phyloP scores from a whole-genome alignment of 768 basidiomycete genomes.

The Mycena vulgaris region DNA sequence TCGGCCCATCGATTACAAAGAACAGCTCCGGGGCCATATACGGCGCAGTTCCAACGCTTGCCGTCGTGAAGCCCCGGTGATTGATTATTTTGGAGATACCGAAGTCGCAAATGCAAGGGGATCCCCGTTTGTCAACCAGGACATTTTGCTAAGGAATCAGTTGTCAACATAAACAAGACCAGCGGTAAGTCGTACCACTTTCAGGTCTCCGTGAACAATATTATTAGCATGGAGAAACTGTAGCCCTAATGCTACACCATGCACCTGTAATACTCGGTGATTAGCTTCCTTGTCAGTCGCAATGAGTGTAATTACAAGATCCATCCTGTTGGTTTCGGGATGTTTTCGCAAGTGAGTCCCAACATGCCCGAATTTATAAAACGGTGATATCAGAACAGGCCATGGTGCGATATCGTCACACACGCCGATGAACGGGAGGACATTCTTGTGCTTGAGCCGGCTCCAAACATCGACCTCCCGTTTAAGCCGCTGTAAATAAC shows the following conservation, averaged over 20 bases:
- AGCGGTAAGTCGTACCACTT: not conserved
- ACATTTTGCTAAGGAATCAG: conserved; percentile 38
- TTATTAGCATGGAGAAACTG: conserved; percentile 3
- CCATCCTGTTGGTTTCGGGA: not conserved
- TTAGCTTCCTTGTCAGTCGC: no score
- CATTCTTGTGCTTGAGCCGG: conserved; percentile 1
- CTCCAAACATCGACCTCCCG: conserved; percentile 12
- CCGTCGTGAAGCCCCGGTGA: conserved; percentile 27
- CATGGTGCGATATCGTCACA: conserved; percentile 12
- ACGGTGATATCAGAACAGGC: conserved; percentile 9
- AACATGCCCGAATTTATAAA: conserved; percentile 11
- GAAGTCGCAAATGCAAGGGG: conserved; percentile 42
- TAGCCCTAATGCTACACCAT: conserved; percentile 2
- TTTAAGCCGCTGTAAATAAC: conserved; percentile 6
- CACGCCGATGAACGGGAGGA: conserved; percentile 20
- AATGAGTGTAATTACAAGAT: not conserved
- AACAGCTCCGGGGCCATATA: conserved; percentile 43
- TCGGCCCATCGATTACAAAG: not conserved
- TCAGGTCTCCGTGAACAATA: conserved; percentile 13
- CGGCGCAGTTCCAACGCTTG: conserved; percentile 33
- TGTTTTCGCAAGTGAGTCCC: not conserved
- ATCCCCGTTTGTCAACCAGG: conserved; percentile 36
- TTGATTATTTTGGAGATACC: conserved; percentile 38
- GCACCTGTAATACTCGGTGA: not conserved
- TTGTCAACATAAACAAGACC: not conserved